A percentile compares a stretch with the other conserved stretches of the same genome.
phyloP scores from a whole-genome alignment of 192 early-diverging fungal species.

The Gigaspora rosea region DNA sequence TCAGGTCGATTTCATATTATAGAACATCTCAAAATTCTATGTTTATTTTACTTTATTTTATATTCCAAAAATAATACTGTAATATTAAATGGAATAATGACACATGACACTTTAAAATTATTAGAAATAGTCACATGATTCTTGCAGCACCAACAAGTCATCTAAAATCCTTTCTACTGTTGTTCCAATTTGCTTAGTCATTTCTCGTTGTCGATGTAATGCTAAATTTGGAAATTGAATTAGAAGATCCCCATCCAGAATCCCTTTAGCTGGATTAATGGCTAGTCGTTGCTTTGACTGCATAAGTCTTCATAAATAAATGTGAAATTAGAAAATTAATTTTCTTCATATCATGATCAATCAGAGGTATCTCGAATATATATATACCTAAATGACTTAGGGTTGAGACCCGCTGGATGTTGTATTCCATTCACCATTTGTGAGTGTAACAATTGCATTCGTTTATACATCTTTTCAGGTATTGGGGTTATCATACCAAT shows the following conservation, averaged over 20 bases:
- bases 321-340: neutral
- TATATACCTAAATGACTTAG: constrained; percentile 79
- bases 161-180: constrained; percentile 79
- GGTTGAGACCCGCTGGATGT: constrained; percentile 89
- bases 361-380: neutral
- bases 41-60: no score
- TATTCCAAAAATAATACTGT: no score
- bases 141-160: constrained; percentile 69
- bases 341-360: neutral
- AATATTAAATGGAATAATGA: neutral
- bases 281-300: constrained; percentile 65
- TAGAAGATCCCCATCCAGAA: constrained; percentile 88
- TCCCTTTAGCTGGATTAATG: constrained; percentile 71
- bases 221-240: constrained; percentile 71
- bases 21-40: no score
- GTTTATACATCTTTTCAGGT: constrained; percentile 91
- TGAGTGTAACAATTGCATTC: constrained; percentile 80
- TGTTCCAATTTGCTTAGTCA: constrained; percentile 89
- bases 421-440: constrained; percentile 80
- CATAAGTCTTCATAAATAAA: constrained; percentile 29
- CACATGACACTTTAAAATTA: neutral
- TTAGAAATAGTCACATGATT: constrained; percentile 76
- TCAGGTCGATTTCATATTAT: no score
- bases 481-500: constrained; percentile 72
- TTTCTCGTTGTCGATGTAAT: constrained; percentile 72